These are phyloP conservation scores for Komagataella phaffii DNA, from an alignment of 805 yeast species.

Conservation along the genomic window DNA sequence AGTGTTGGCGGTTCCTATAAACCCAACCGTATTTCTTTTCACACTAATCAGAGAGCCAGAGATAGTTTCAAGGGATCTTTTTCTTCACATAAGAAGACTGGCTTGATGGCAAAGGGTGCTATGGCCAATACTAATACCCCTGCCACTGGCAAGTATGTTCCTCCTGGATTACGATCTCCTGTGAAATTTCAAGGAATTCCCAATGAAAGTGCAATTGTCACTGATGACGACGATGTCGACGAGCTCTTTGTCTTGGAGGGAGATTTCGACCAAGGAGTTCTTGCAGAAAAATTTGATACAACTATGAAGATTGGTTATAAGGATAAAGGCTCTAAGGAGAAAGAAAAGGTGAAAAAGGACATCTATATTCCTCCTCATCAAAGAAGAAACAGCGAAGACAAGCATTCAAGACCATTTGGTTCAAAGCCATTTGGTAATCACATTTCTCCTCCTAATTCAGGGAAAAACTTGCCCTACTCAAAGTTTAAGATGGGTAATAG, in stretches of 20 bases:
- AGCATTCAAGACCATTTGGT: neutral
- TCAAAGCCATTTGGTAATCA: neutral
- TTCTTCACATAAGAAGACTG: constrained; percentile 7
- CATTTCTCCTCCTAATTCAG: neutral
- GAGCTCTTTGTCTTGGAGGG: constrained; percentile 27
- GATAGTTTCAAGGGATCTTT: constrained; percentile 1
- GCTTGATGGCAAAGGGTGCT: constrained; percentile 5
- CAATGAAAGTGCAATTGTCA: constrained; percentile 17
- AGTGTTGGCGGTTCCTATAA: neutral
- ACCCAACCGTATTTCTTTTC: neutral
- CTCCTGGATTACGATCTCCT: constrained; percentile 57
- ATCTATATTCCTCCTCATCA: constrained; percentile 42
- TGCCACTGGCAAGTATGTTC: constrained; percentile 48
- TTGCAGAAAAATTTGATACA: constrained; percentile 1
- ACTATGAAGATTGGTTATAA: constrained; percentile 1
- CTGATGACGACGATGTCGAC: constrained; percentile 15
- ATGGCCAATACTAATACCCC: constrained; percentile 6
- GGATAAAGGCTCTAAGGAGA: constrained; percentile 6
- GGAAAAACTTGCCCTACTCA: neutral
- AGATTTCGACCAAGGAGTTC: constrained; percentile 8
- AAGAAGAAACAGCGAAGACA: constrained; percentile 18
- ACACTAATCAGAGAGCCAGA: neutral
- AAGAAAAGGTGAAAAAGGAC: constrained; percentile 2
- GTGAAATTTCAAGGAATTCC: constrained; percentile 7
- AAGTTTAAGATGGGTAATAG: neutral